These are phyloP conservation scores for Sisymbrium irio DNA, from an alignment of 345 rosid species.

Conservation along the genomic window DNA sequence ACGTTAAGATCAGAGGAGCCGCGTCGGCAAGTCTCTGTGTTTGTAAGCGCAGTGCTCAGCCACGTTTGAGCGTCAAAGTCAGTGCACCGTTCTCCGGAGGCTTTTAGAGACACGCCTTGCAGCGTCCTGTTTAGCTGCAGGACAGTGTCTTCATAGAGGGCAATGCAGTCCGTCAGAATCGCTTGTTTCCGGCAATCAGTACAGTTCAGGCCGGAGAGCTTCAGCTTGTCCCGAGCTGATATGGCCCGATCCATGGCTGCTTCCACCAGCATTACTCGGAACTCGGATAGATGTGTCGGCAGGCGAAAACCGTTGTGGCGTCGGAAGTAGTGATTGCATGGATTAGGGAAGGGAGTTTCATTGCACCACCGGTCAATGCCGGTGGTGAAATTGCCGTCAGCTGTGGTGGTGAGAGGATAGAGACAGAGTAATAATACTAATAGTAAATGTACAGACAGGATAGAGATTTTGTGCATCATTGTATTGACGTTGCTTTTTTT, in stretches of 20 bases:
- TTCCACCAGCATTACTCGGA: conserved; percentile 47
- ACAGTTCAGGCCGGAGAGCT: conserved; percentile 27
- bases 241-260: conserved; percentile 56
- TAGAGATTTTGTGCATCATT: conserved; percentile 13
- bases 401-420: conserved; percentile 12
- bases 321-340: conserved; percentile 54
- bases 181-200: conserved; percentile 35
- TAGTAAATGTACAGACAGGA: conserved; percentile 25
- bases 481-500: neutral
- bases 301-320: conserved; percentile 18
- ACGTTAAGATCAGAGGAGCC: conserved; percentile 65
- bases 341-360: conserved; percentile 69
- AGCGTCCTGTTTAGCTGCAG: conserved; percentile 32
- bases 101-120: conserved; percentile 30
- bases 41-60: conserved; percentile 84
- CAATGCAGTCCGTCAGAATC: conserved; percentile 62
- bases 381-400: neutral
- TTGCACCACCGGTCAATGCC: conserved; percentile 61
- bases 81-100: conserved; percentile 28
- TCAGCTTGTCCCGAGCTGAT: conserved; percentile 31
- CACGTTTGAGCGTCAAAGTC: conserved; percentile 80
- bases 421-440: conserved; percentile 26
- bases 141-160: conserved; percentile 37
- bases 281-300: conserved; percentile 45
- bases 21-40: conserved; percentile 59